Conservation (phyloP, 805 yeast genomes). For the Wickerhamiella australiensis region DNA sequence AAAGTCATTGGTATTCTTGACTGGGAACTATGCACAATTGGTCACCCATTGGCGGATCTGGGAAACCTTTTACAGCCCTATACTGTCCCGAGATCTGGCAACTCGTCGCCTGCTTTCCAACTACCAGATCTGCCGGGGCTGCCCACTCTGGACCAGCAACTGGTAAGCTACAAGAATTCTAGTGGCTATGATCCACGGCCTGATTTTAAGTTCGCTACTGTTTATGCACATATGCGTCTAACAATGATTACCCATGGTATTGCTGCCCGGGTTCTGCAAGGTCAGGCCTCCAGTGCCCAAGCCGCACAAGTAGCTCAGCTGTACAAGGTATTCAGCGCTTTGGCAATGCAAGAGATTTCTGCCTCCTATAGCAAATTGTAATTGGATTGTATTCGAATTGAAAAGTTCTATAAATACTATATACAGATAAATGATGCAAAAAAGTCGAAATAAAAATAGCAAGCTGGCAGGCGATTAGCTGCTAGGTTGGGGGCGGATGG, state of each 20-base stretch:
- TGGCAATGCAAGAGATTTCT: conserved; percentile 23
- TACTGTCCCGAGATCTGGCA: conserved; percentile 30
- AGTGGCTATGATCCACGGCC: conserved; percentile 35
- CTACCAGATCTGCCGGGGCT: conserved; percentile 17
- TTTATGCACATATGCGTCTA: conserved; percentile 43
- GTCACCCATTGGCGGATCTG: conserved; percentile 52
- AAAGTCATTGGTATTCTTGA: conserved; percentile 45
- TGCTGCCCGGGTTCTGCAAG: conserved; percentile 41
- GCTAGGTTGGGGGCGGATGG: too few relatives aligned
- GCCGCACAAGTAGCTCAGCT: conserved; percentile 34
- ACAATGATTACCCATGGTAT: conserved; percentile 52
- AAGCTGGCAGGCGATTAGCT: neutral
- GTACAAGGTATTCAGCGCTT: conserved; percentile 26
- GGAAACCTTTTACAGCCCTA: conserved; percentile 48
- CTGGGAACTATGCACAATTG: conserved; percentile 56
- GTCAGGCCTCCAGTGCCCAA: conserved; percentile 42
- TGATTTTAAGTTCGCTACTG: conserved; percentile 42
- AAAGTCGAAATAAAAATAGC: neutral
- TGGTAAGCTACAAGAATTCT: conserved; percentile 24
- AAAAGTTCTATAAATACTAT: conserved; percentile 7
- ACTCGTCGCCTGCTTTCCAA: neutral
- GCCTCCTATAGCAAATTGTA: neutral
- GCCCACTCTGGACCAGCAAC: conserved; percentile 19
- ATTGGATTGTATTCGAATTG: neutral
- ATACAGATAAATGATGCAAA: neutral